phyloP scores from a whole-genome alignment of 495 filamentous ascomycete species.

The Neurospora pannonica region DNA sequence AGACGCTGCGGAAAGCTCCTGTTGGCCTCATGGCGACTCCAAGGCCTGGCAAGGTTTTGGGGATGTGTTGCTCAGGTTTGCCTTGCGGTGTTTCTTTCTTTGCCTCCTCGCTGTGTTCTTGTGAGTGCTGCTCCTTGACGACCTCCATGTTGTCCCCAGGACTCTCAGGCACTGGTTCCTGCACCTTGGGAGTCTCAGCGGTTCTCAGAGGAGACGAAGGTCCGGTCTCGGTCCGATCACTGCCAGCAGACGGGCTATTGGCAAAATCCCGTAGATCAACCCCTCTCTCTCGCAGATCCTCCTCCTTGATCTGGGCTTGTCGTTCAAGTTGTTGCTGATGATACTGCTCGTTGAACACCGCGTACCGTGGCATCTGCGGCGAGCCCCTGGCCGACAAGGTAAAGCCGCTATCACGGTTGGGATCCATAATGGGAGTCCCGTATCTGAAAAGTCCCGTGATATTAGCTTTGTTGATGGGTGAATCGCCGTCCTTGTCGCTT shows the following conservation, averaged over 20 bases:
- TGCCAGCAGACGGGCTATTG: not conserved
- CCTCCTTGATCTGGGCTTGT: constrained; percentile 15
- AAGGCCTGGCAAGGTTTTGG: not conserved
- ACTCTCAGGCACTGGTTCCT: not conserved
- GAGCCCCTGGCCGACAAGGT: constrained; percentile 20
- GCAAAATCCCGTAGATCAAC: constrained; percentile 37
- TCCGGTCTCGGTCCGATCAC: not conserved
- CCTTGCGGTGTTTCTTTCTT: not conserved
- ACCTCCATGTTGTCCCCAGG: not conserved
- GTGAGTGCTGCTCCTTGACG: not conserved
- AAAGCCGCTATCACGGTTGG: constrained; percentile 43
- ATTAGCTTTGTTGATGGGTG: not conserved
- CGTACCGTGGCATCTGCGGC: constrained; percentile 24
- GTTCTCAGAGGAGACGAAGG: not conserved
- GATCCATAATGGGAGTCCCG: constrained; percentile 8
- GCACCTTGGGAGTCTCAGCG: not conserved
- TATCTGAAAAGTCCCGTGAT: not conserved
- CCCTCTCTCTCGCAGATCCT: constrained; percentile 41
- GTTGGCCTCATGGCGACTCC: not conserved
- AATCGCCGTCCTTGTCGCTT: not conserved
- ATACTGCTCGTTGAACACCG: not conserved
- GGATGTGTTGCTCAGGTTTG: not conserved
- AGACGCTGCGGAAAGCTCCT: not conserved
- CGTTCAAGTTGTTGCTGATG: not conserved
- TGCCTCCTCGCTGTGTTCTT: not conserved